Evolutionary conservation across 768 basidiomycete species (phyloP).

Genomic region (Boletus vermiculosoides): DNA sequence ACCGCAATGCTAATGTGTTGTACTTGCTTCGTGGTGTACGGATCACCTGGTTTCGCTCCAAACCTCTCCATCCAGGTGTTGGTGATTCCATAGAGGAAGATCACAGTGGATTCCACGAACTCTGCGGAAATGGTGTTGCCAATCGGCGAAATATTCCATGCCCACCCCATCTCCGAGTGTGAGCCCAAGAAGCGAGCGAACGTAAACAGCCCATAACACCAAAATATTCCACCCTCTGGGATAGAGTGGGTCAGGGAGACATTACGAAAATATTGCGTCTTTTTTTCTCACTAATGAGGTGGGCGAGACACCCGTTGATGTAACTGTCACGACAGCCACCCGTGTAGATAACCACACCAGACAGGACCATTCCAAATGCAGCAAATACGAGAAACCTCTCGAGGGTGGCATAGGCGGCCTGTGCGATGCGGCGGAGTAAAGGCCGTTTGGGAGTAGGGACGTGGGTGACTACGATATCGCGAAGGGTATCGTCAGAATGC

Average conservation of each 20-base stretch:
- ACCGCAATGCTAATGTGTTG: constrained; percentile 95
- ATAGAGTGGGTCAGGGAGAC: background rate
- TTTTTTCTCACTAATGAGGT: constrained; percentile 74
- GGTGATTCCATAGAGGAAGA: constrained; percentile 85
- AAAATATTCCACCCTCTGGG: constrained; percentile 87
- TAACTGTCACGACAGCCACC: constrained; percentile 82
- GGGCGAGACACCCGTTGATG: constrained; percentile 82
- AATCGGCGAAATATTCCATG: constrained; percentile 79
- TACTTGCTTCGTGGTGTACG: constrained; percentile 87
- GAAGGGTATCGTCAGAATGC: constrained; percentile 59
- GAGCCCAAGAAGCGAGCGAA: constrained; percentile 96
- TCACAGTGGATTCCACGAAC: constrained; percentile 74
- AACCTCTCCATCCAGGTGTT: constrained; percentile 99
- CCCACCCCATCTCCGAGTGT: constrained; percentile 86
- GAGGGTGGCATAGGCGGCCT: constrained; percentile 47
- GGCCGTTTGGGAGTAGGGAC: constrained; percentile 15
- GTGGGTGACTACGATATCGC: constrained; percentile 35
- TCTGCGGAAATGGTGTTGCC: constrained; percentile 60
- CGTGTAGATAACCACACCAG: constrained; percentile 79
- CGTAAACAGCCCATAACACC: constrained; percentile 82
- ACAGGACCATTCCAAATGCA: constrained; percentile 62
- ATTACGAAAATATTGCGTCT: background rate
- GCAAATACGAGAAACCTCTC: constrained; percentile 70
- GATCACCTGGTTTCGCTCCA: constrained; percentile 75
- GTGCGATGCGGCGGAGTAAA: constrained; percentile 43